phyloP scores from a whole-genome alignment of 306 rosid species.

The Casuarina equisetifolia region DNA sequence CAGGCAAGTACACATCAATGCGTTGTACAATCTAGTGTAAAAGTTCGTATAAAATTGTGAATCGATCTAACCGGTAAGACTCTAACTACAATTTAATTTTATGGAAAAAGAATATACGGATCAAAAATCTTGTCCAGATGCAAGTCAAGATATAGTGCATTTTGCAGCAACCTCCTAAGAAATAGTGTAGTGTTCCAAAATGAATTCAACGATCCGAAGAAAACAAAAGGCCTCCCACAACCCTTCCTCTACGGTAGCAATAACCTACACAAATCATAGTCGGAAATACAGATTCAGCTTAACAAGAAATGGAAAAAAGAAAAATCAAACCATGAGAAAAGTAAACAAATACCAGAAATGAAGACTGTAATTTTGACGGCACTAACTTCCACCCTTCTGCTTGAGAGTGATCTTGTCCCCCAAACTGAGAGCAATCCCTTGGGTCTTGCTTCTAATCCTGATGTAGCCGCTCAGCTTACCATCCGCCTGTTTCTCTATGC shows the following conservation, averaged over 20 bases:
- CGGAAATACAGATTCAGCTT: neutral
- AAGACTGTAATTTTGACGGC: neutral
- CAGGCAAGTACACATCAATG: neutral
- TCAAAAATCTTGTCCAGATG: neutral
- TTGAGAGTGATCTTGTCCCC: conserved; percentile 99
- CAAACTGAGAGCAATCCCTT: conserved; percentile 96
- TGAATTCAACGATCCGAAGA: neutral
- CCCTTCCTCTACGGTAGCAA: neutral
- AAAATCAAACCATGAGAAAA: neutral
- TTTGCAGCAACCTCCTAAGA: neutral
- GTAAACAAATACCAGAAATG: neutral
- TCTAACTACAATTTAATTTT: neutral
- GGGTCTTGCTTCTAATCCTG: conserved; percentile 99
- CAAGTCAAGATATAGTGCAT: neutral
- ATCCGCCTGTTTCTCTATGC: conserved; percentile 87
- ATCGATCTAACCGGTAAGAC: neutral
- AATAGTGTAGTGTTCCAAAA: neutral
- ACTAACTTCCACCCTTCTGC: conserved; percentile 67
- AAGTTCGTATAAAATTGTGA: neutral
- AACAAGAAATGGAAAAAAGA: neutral
- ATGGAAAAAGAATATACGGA: neutral
- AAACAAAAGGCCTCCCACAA: neutral
- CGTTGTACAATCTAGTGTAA: neutral
- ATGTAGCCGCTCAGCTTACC: conserved; percentile 93
- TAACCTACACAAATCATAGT: neutral